Conservation (phyloP, 2,329 filamentous ascomycete species). For the Aureobasidium sp. region DNA sequence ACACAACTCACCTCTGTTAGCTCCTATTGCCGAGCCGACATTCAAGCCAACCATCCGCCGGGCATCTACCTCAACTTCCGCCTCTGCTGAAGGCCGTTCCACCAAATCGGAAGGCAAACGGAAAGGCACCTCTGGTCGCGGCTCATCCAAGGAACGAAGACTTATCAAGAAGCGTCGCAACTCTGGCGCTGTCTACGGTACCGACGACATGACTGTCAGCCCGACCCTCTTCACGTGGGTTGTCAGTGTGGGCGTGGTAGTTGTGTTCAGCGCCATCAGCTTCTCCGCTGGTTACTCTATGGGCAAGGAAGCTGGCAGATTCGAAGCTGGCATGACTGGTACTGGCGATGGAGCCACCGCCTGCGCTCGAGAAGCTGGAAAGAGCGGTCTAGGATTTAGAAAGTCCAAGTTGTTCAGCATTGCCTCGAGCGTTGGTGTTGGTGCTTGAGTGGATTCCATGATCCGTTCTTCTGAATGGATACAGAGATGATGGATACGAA, state of each 20-base stretch:
- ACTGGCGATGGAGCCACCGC: conserved; percentile 21
- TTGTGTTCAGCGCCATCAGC: conserved; percentile 56
- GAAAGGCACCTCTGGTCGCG: conserved; percentile 34
- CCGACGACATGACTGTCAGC: conserved; percentile 33
- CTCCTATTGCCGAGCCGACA: conserved; percentile 23
- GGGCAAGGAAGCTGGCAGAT: conserved; percentile 50
- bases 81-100: conserved; percentile 21
- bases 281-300: conserved; percentile 59
- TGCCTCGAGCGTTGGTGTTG: conserved; percentile 13
- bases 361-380: conserved; percentile 28
- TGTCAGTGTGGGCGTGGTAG: conserved; percentile 57
- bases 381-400: conserved; percentile 27
- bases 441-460: neutral
- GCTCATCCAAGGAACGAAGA: conserved; percentile 39
- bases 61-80: conserved; percentile 25
- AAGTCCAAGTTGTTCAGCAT: conserved; percentile 23
- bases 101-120: conserved; percentile 36
- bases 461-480: neutral
- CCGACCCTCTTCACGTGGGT: conserved; percentile 61
- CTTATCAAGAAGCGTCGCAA: conserved; percentile 38
- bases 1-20: conserved; percentile 20
- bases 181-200: conserved; percentile 16
- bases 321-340: conserved; percentile 34
- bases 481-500: neutral
- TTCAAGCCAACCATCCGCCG: conserved; percentile 32